Evolutionary conservation across 2,329 filamentous ascomycete genomes (phyloP).

Genomic region (Aspergillus brunneoviolaceus): DNA sequence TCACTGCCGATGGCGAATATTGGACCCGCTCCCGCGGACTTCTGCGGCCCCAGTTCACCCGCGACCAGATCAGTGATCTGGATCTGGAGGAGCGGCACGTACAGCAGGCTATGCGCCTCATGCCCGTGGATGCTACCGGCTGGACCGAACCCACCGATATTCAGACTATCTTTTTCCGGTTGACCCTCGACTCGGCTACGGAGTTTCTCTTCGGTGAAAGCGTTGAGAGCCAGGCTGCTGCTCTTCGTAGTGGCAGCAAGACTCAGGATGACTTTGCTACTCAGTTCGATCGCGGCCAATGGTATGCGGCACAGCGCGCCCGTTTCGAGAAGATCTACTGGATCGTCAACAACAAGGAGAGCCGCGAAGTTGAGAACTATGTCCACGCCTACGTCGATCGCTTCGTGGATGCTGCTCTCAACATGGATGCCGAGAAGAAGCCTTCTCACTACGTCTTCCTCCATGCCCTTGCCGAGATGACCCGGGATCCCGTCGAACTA

Average conservation of each 20-base stretch:
- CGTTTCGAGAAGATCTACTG: conserved; percentile 25
- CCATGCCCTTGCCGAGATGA: conserved; percentile 48
- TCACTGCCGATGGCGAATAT: conserved; percentile 69
- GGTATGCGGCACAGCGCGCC: conserved; percentile 27
- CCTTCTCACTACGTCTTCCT: conserved; percentile 50
- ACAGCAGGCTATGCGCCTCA: conserved; percentile 67
- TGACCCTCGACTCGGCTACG: conserved; percentile 80
- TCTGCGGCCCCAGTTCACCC: conserved; percentile 82
- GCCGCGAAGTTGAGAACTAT: conserved; percentile 7
- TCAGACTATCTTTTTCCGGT: conserved; percentile 76
- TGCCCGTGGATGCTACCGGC: conserved; percentile 54
- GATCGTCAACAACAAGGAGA: conserved; percentile 23
- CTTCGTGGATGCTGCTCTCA: conserved; percentile 25
- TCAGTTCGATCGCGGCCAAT: conserved; percentile 38
- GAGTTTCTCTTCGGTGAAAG: conserved; percentile 81
- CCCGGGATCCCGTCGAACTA: conserved; percentile 48
- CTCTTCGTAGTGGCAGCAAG: conserved; percentile 24
- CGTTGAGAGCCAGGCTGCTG: conserved; percentile 56
- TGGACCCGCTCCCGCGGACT: conserved; percentile 82
- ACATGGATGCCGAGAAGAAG: conserved; percentile 27
- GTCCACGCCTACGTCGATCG: conserved; percentile 25
- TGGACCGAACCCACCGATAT: conserved; percentile 63
- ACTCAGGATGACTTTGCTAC: conserved; percentile 46
- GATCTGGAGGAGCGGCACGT: conserved; percentile 79
- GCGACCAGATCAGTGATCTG: conserved; percentile 78